phyloP scores from a whole-genome alignment of 352 stramenopile genomes.

The Phytophthora brassicae region DNA sequence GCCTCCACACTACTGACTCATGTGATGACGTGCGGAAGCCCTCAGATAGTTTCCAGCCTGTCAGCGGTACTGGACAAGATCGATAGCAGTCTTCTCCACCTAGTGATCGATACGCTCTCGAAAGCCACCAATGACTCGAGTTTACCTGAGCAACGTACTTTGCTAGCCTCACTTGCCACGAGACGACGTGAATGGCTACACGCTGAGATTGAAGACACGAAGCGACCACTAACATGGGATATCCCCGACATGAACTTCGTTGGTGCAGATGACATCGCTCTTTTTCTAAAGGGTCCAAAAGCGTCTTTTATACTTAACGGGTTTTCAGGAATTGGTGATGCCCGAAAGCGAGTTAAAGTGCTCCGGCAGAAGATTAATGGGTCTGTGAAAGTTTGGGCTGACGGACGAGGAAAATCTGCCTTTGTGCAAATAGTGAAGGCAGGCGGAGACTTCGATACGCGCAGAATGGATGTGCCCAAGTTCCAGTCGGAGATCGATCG shows the following conservation, averaged over 20 bases:
- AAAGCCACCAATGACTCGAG: neutral
- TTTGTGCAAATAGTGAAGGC: slow-evolving; percentile 11
- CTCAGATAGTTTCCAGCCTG: neutral
- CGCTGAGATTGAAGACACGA: slow-evolving; percentile 9
- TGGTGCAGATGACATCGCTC: neutral
- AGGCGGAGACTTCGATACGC: slow-evolving; percentile 5
- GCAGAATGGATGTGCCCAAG: neutral
- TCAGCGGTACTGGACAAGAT: neutral
- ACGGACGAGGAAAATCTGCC: slow-evolving; percentile 6
- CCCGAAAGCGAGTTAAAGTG: neutral
- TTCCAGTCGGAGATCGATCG: slow-evolving; percentile 4
- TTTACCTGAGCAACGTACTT: neutral
- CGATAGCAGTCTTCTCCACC: neutral
- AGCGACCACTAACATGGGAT: slow-evolving; percentile 8
- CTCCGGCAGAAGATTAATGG: slow-evolving; percentile 7
- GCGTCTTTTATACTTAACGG: neutral
- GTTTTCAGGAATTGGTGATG: slow-evolving; percentile 4
- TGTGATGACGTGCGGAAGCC: neutral
- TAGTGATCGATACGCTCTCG: slow-evolving; percentile 4
- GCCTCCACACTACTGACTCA: neutral
- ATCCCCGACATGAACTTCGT: neutral
- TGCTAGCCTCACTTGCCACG: neutral
- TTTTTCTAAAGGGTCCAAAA: slow-evolving; percentile 4
- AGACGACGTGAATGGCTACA: slow-evolving; percentile 8
- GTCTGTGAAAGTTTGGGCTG: neutral